A percentile compares a stretch with the other conserved stretches of the same genome.
phyloP scores from a whole-genome alignment of 176 grass and related monocot genomes.

The Typha latifolia region DNA sequence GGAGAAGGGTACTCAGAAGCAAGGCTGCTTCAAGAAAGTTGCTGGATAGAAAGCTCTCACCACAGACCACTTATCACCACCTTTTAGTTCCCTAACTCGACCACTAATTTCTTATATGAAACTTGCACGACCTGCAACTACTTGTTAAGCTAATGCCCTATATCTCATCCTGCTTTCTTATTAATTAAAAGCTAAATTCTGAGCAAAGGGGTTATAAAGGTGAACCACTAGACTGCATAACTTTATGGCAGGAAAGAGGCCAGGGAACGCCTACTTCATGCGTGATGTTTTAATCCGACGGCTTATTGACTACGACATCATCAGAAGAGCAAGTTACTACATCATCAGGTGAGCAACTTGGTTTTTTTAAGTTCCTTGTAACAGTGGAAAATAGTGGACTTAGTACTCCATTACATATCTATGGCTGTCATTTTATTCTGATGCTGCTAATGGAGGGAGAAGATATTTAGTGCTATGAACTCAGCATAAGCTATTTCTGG shows the following conservation, averaged over 20 bases:
- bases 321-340: not conserved
- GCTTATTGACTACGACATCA: not conserved
- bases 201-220: not conserved
- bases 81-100: constrained; percentile 24
- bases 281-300: not conserved
- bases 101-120: constrained; percentile 24
- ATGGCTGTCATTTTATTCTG: no score
- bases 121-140: constrained; percentile 20
- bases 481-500: no score
- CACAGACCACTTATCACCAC: constrained; percentile 32
- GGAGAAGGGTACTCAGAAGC: constrained; percentile 24
- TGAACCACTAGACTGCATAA: constrained; percentile 4
- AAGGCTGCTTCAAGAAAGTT: constrained; percentile 30
- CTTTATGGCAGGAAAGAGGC: not conserved
- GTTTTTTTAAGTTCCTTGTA: no score
- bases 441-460: no score
- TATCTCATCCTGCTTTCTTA: constrained; percentile 22
- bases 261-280: not conserved
- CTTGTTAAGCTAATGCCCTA: constrained; percentile 9
- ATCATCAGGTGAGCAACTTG: no score
- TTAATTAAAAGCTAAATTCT: constrained; percentile 21
- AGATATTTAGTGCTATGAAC: no score
- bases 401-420: no score
- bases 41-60: constrained; percentile 9
- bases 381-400: no score